Conservation (phyloP, 139 green algal genomes). For the Ulvella scutata region DNA sequence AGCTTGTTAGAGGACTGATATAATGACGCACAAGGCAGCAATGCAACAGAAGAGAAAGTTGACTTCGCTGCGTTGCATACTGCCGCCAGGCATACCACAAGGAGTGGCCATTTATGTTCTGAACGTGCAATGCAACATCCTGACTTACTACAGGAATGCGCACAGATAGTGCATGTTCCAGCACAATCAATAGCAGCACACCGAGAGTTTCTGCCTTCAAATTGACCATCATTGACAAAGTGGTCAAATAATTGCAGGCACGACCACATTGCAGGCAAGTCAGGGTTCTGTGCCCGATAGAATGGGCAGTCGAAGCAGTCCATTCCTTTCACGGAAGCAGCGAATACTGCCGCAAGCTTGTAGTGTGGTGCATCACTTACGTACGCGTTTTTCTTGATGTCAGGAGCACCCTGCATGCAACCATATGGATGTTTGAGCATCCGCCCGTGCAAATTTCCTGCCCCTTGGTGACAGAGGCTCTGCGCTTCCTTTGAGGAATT, state of each 20-base stretch:
- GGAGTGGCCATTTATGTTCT: neutral
- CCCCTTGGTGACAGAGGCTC: neutral
- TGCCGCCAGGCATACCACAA: neutral
- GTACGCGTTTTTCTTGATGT: slow-evolving; percentile 24
- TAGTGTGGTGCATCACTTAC: slow-evolving; percentile 10
- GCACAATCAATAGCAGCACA: neutral
- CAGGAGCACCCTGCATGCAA: slow-evolving; percentile 9
- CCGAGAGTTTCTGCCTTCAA: slow-evolving; percentile 38
- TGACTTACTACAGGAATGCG: neutral
- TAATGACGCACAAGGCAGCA: neutral
- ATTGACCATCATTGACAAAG: slow-evolving; percentile 51
- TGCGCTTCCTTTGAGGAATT: neutral
- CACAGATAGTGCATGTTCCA: neutral
- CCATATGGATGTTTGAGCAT: neutral
- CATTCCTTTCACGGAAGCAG: neutral
- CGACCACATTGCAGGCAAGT: slow-evolving; percentile 20
- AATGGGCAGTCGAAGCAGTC: slow-evolving; percentile 42
- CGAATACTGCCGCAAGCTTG: slow-evolving; percentile 16
- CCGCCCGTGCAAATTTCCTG: neutral
- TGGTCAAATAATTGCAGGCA: slow-evolving; percentile 36
- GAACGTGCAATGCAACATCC: neutral
- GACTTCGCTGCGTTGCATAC: neutral
- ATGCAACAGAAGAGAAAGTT: neutral
- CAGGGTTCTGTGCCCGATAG: slow-evolving; percentile 33
- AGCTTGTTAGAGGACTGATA: neutral